Base-by-base conservation (phyloP, 306 rosid species). In the Rosa chinensis region DNA sequence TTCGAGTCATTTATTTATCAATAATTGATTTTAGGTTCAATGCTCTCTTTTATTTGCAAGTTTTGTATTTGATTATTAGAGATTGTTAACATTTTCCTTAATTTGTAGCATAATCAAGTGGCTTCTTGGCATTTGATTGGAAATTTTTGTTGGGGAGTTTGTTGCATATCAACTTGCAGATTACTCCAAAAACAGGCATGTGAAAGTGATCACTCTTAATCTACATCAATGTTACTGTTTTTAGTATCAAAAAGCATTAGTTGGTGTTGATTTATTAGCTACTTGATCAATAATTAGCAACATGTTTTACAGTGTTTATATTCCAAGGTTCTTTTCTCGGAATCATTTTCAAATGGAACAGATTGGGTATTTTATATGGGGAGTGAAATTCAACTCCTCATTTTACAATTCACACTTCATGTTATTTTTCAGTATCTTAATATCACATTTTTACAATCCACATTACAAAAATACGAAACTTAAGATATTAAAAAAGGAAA, bases 91-190 rank as follows among this genome's bases (percentile, higher is more conserved):
- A 5, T 49, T 13, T 13, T 13, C 55, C 55, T 49, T 49, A 49
- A 14, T 14, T 21, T 21, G 35, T 59, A 55, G 13, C 32, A 10
- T 58, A 11, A 56, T 61, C 18, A 39, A 72, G 25, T 35, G 70
- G 67, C 12, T 11, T 64, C 8, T 62, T 62, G 68, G 18, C 39
- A 4, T 62, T 28, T 62, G 68, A 12, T 62, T 28, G 18, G 8
- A 28, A 17, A 11, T 10, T 69, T 64, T n/a, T 32, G 17, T 72
- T 63, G 55, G 70, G 56, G 10, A 13, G 47, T 64, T 28, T 62
- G 39, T 63, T 63, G 55, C 14, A 48, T 74, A 43, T 73, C 68
- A 80, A 73, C 48, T 66, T 52, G 75, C 59, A 52, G 45, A 67
- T 28, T 52, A 39, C 37, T 52, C 74, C 80, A 77, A 67, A 66